Conservation (phyloP, 148 eudicot genomes). For the Cornus kousa region DNA sequence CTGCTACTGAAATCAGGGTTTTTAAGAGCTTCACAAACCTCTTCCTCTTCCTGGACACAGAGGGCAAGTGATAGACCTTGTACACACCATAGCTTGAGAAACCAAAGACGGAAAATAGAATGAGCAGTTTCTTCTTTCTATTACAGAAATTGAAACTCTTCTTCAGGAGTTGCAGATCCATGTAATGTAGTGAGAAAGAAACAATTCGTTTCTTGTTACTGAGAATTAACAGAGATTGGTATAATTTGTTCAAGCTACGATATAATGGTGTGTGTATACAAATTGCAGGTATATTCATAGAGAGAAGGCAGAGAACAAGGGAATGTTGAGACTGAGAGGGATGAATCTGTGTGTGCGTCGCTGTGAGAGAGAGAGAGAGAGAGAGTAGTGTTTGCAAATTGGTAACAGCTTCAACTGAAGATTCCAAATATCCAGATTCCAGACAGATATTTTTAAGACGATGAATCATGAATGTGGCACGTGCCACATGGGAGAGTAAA, state of each 20-base stretch:
- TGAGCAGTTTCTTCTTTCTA: slow-evolving; percentile 44
- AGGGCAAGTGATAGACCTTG: slow-evolving; percentile 54
- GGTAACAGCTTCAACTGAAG: too few species aligned
- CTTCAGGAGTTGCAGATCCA: slow-evolving; percentile 16
- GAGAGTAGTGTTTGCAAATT: slow-evolving; percentile 7
- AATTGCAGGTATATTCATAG: too few species aligned
- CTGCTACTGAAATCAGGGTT: slow-evolving; percentile 46
- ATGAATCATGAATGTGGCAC: too few species aligned
- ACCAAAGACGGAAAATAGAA: slow-evolving; percentile 52
- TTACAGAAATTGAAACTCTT: slow-evolving; percentile 11
- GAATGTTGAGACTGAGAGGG: not conserved
- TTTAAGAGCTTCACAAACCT: slow-evolving; percentile 45
- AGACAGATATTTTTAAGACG: too few species aligned
- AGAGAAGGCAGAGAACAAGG: too few species aligned
- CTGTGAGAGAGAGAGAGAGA: slow-evolving; percentile 10
- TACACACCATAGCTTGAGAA: slow-evolving; percentile 65
- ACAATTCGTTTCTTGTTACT: too few species aligned
- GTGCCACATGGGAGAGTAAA: too few species aligned
- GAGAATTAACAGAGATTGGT: too few species aligned
- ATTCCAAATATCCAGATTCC: too few species aligned
- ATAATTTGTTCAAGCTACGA: too few species aligned
- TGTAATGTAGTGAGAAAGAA: slow-evolving; percentile 3
- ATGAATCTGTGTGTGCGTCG: not conserved
- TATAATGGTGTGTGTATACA: too few species aligned
- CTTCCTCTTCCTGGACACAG: slow-evolving; percentile 49